phyloP scores from a whole-genome alignment of 371 early-diverging fungal species.

The Umbelopsis sp. region DNA sequence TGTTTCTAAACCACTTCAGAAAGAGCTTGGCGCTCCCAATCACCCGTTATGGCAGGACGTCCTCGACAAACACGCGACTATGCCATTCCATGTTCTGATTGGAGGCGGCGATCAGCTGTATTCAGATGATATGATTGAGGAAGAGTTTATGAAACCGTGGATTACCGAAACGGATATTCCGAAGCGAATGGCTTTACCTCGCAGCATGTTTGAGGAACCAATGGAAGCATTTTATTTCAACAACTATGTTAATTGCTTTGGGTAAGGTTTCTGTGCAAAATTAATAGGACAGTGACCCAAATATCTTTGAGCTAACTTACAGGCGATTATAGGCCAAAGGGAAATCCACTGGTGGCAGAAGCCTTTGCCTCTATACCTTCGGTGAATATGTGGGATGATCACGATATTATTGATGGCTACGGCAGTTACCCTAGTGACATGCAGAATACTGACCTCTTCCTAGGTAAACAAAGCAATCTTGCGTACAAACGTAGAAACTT shows the following conservation, averaged over 20 bases:
- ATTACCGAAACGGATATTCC: constrained; percentile 54
- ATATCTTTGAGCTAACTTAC: neutral
- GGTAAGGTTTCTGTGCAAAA: constrained; percentile 32
- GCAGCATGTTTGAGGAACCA: constrained; percentile 33
- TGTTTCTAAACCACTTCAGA: constrained; percentile 48
- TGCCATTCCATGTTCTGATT: constrained; percentile 78
- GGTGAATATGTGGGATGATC: constrained; percentile 79
- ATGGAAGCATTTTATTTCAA: constrained; percentile 77
- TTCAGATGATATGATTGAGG: constrained; percentile 62
- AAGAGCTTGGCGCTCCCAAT: constrained; percentile 57
- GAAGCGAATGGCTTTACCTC: constrained; percentile 35
- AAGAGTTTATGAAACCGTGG: constrained; percentile 64
- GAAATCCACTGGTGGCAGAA: constrained; percentile 46
- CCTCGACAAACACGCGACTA: constrained; percentile 62
- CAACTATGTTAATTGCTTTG: constrained; percentile 72
- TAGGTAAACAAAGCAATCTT: constrained; percentile 22
- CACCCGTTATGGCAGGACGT: constrained; percentile 78
- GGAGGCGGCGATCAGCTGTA: constrained; percentile 90
- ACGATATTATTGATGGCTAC: constrained; percentile 74
- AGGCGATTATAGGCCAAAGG: constrained; percentile 26
- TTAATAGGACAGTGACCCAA: neutral
- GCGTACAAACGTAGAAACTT: neutral
- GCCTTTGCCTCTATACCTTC: constrained; percentile 73
- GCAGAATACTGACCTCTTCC: constrained; percentile 52
- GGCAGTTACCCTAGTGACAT: constrained; percentile 82